Evolutionary conservation across 257 asterid genomes (phyloP), one percentile per base, ranked within the genome.

Genomic region (Nicotiana tabacum): DNA sequence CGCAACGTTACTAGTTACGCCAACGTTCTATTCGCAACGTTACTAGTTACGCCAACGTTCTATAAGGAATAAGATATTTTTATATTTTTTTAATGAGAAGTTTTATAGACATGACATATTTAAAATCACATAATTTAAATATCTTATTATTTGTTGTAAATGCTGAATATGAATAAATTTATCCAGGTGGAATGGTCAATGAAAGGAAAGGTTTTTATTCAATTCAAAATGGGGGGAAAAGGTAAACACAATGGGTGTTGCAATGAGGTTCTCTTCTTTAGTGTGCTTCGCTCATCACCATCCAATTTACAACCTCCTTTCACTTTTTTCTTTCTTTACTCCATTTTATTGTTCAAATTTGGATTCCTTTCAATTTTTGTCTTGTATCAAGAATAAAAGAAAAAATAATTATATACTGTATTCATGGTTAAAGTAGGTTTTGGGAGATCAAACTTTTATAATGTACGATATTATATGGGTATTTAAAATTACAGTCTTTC

Each of bases 231-330:
- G 18, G 64, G 27, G 16, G 0, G 2, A 48, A 48, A 74, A 74
- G 60, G 27, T 8, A 9, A 51, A 46, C 80, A 51, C 80, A 74
- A 51, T 15, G 80, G 70, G 64, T 16, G 74, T 76, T 74, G 85
- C 77, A 29, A 82, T 82, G 81, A 84, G 89, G 89, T 86, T 84
- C 88, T 81, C 89, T 87, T 86, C 91, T 83, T 82, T 58, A 70
- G 10, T 46, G 67, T 84, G 87, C 82, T 83, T 58, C 77, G 55
- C 80, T 78, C 89, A 24, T 58, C 39, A 46, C 88, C 91, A 83
- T 70, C 79, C 87, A 86, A 84, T 86, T 85, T 55, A 81, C 77
- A 29, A 37, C 43, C 21, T 6, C 77, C 16, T 16, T 35, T 61
- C 46, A 81, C 72, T 77, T 81, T 66, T 0, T 10, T 10, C 0